Conservation (phyloP, 257 asterid genomes). For the Solanum piurae region DNA sequence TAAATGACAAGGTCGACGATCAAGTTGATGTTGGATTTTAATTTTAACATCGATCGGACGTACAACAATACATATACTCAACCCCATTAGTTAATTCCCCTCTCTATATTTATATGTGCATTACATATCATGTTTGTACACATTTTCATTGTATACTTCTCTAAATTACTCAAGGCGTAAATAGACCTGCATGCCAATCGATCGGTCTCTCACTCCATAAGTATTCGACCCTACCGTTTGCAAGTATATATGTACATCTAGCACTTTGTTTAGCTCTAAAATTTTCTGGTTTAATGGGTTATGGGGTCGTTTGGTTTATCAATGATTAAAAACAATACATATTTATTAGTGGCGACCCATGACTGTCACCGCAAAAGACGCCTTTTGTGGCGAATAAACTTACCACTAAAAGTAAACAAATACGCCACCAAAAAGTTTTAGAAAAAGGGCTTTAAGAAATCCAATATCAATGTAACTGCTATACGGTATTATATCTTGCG, state of each 20-base stretch:
- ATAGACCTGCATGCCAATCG: neutral
- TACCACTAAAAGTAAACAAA: neutral
- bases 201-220: neutral
- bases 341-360: neutral
- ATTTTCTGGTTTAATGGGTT: neutral
- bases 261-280: neutral
- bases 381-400: neutral
- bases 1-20: slow-evolving; percentile 21
- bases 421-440: neutral
- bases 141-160: neutral
- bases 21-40: neutral
- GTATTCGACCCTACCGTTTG: neutral
- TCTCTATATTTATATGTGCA: neutral
- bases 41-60: neutral
- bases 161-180: neutral
- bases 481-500: too few species aligned
- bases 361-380: neutral
- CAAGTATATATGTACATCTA: neutral
- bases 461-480: too few species aligned
- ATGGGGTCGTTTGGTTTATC: neutral
- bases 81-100: neutral
- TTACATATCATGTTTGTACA: neutral
- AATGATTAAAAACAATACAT: neutral
- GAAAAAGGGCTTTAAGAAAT: too few species aligned
- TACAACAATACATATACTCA: neutral